A percentile compares a stretch with the other conserved stretches of the same genome.
Conservation (phyloP, 495 filamentous ascomycete species). For the Neurospora sp. region DNA sequence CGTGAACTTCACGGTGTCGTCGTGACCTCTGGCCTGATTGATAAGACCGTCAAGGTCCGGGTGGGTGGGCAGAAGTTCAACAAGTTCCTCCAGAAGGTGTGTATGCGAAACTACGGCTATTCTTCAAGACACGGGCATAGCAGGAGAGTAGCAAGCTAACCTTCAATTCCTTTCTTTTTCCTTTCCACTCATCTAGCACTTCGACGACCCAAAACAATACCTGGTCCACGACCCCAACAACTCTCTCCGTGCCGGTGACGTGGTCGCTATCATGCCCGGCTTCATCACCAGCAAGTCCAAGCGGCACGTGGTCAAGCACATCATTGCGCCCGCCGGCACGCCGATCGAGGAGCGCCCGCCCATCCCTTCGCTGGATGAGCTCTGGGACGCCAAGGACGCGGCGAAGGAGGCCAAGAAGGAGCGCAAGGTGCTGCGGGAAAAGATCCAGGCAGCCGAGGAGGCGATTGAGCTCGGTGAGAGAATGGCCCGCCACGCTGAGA, state of each 20-base stretch:
- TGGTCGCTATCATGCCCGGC: conserved; percentile 65
- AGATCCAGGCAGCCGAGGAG: background rate
- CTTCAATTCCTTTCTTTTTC: background rate
- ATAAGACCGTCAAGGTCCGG: conserved; percentile 60
- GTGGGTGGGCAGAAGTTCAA: conserved; percentile 53
- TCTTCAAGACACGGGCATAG: background rate
- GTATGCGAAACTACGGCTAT: background rate
- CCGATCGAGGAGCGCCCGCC: conserved; percentile 53
- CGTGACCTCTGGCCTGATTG: conserved; percentile 58
- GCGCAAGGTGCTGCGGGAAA: conserved; percentile 27
- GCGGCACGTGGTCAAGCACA: conserved; percentile 66
- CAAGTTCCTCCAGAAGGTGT: conserved; percentile 45
- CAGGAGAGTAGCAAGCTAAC: background rate
- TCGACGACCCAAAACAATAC: conserved; percentile 35
- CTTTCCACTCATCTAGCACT: conserved; percentile 28
- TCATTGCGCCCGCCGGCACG: conserved; percentile 62
- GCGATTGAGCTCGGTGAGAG: conserved; percentile 9
- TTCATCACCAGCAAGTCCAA: conserved; percentile 54
- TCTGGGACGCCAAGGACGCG: conserved; percentile 35
- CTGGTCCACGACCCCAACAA: conserved; percentile 69
- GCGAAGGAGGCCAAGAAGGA: conserved; percentile 41
- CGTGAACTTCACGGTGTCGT: conserved; percentile 47
- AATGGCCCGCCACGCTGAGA: conserved; percentile 6
- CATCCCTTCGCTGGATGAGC: conserved; percentile 54
- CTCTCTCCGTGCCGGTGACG: conserved; percentile 65